Conservation (phyloP, 2,329 filamentous ascomycete species). For the Elsinoe perseae region DNA sequence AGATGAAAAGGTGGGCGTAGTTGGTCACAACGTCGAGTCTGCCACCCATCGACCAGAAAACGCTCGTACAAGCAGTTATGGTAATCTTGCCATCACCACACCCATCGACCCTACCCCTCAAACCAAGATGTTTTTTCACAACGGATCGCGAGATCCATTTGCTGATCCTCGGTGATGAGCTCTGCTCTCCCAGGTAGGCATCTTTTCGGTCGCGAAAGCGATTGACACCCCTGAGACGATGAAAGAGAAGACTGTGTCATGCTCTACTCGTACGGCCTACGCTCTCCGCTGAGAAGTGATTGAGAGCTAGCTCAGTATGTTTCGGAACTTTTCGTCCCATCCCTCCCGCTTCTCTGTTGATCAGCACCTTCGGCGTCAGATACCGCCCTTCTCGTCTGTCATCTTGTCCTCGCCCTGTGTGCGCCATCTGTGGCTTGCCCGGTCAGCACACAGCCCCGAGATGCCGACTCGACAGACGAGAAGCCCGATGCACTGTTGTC, state of each 20-base stretch:
- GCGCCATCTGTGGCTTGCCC: conserved; percentile 31
- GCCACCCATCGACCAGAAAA: conserved; percentile 37
- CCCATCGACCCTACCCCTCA: conserved; percentile 33
- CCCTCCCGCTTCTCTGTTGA: conserved; percentile 38
- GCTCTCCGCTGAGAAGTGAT: conserved; percentile 13
- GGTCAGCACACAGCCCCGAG: conserved; percentile 20
- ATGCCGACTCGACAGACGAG: conserved; percentile 17
- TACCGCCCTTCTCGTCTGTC: conserved; percentile 27
- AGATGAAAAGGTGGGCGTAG: conserved; percentile 39
- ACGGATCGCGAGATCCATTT: conserved; percentile 33
- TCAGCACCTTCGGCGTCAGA: conserved; percentile 32
- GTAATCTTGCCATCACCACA: conserved; percentile 37
- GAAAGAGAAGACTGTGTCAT: conserved; percentile 12
- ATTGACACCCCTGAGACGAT: conserved; percentile 2
- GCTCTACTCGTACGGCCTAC: conserved; percentile 14
- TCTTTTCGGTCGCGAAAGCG: not conserved
- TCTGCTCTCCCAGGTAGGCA: conserved; percentile 26
- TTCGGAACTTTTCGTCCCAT: conserved; percentile 29
- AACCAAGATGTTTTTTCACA: conserved; percentile 25
- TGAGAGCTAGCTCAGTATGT: conserved; percentile 20
- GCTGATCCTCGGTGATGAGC: conserved; percentile 33
- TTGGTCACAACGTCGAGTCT: conserved; percentile 35
- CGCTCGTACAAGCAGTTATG: conserved; percentile 39
- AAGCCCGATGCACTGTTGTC: conserved; percentile 25
- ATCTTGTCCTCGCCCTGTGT: conserved; percentile 28